These are phyloP conservation scores for Phoenix dactylifera DNA, from an alignment of 176 grass and related monocot genomes.

Conservation along the genomic window DNA sequence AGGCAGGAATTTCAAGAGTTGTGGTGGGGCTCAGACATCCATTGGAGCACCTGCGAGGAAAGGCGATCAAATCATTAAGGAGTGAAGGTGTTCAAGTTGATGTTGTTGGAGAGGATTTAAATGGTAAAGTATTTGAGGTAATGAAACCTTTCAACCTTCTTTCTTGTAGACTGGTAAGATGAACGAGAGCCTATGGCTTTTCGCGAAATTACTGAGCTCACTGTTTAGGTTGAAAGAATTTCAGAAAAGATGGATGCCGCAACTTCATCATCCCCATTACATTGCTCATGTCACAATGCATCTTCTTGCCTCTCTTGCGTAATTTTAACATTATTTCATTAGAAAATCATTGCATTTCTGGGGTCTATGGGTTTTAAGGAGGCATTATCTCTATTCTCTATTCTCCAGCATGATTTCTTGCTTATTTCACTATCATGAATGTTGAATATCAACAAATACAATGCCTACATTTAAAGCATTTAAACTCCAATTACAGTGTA, in stretches of 20 bases:
- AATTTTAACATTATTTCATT: no score
- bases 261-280: neutral
- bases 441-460: neutral
- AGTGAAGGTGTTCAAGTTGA: slow-evolving; percentile 80
- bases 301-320: no score
- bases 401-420: neutral
- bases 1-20: slow-evolving; percentile 88
- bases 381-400: neutral
- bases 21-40: slow-evolving; percentile 81
- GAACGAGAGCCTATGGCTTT: no score
- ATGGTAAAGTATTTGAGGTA: slow-evolving; percentile 62
- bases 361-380: no score
- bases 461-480: no score
- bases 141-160: neutral
- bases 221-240: no score
- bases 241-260: no score
- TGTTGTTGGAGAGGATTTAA: slow-evolving; percentile 74
- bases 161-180: no score
- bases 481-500: no score
- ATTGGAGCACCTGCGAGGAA: slow-evolving; percentile 70
- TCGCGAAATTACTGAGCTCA: no score
- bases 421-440: neutral
- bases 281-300: neutral
- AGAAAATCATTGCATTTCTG: no score
- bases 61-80: slow-evolving; percentile 67